phyloP scores from a whole-genome alignment of 1,284 basidiomycete genomes.

The Tylopilus sp. region DNA sequence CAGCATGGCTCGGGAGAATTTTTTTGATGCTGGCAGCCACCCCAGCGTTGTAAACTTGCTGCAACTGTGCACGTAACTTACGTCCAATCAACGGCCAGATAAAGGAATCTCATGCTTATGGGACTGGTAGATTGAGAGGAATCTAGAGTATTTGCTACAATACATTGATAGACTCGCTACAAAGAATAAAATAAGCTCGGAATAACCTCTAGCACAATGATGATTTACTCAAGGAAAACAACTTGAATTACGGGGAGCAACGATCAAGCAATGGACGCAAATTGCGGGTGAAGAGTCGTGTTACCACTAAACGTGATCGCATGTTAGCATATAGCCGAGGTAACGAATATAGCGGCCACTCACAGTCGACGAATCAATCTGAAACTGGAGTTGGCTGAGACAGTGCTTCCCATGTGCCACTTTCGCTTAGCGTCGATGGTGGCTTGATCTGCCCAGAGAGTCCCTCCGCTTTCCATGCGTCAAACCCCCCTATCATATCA shows the following conservation, averaged over 20 bases:
- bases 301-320: background rate
- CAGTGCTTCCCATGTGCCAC: conserved; percentile 42
- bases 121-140: background rate
- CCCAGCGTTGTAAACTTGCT: background rate
- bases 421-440: conserved; percentile 42
- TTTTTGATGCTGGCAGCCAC: background rate
- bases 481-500: conserved; percentile 78
- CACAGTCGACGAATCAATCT: conserved; percentile 25
- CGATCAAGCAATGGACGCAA: background rate
- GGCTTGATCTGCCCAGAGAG: conserved; percentile 59
- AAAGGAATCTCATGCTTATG: background rate
- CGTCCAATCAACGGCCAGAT: background rate
- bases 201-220: background rate
- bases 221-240: background rate
- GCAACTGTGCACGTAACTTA: background rate
- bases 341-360: background rate
- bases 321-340: background rate
- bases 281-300: background rate
- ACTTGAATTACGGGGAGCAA: background rate
- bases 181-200: background rate
- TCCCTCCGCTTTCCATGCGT: conserved; percentile 74
- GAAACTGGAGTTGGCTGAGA: conserved; percentile 38
- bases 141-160: background rate
- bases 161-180: background rate
- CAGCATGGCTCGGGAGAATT: background rate